phyloP scores from a whole-genome alignment of 2,329 filamentous ascomycete genomes.

The Penicillium sumatraense region DNA sequence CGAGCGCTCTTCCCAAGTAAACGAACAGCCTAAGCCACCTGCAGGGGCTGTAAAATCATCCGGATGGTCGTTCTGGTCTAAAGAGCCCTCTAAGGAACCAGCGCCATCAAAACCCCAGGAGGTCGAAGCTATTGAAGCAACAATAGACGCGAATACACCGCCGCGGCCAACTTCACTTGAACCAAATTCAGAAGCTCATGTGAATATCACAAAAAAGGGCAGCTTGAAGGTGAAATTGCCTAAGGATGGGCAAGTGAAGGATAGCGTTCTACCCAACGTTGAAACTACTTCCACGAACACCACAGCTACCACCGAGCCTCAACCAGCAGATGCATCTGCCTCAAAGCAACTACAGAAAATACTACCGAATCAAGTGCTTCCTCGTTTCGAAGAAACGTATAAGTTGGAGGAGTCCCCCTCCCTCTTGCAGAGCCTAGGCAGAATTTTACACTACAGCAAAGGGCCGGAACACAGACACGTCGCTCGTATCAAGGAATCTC shows the following conservation, averaged over 20 bases:
- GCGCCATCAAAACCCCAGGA: conserved; percentile 30
- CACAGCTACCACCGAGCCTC: conserved; percentile 29
- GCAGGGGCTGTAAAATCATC: conserved; percentile 35
- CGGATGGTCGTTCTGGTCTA: conserved; percentile 50
- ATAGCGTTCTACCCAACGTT: conserved; percentile 21
- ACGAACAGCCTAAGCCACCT: conserved; percentile 24
- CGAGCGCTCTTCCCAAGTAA: conserved; percentile 28
- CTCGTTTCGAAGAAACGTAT: conserved; percentile 54
- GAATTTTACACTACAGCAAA: conserved; percentile 56
- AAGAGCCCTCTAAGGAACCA: conserved; percentile 35
- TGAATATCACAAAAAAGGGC: conserved; percentile 33
- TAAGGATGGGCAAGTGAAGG: conserved; percentile 29
- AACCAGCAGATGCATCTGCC: conserved; percentile 32
- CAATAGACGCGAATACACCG: conserved; percentile 23
- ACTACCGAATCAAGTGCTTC: conserved; percentile 54
- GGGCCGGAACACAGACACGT: conserved; percentile 70
- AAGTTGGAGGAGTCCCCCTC: conserved; percentile 58
- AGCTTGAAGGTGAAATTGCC: conserved; percentile 35
- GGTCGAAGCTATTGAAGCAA: conserved; percentile 30
- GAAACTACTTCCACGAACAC: conserved; percentile 21
- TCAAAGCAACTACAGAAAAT: conserved; percentile 42
- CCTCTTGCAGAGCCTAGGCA: conserved; percentile 62
- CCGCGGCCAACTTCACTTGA: conserved; percentile 23
- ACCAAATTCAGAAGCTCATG: conserved; percentile 25
- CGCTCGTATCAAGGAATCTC: conserved; percentile 69